Percentiles rank a stretch among this genome's conserved stretches.
Conservation (phyloP, 2,329 filamentous ascomycete species). For the Teratosphaeria pseudoeucalypti region DNA sequence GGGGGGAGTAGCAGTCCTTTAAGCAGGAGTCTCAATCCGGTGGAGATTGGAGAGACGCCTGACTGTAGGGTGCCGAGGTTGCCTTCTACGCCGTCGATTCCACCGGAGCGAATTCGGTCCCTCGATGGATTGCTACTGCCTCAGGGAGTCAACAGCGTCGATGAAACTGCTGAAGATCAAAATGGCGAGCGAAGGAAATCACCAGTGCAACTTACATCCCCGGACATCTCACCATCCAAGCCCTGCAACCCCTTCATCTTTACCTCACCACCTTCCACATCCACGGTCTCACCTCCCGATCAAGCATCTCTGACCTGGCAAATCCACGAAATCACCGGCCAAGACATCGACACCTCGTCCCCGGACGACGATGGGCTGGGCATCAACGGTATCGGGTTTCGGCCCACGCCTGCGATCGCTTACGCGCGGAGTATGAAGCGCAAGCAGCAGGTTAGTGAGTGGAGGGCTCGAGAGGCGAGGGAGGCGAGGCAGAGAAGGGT, state of each 20-base stretch:
- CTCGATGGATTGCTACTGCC: background rate
- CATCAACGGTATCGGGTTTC: conserved; percentile 54
- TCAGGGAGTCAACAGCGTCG: background rate
- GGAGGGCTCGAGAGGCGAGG: conserved; percentile 47
- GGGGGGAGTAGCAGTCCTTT: background rate
- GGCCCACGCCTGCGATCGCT: conserved; percentile 49
- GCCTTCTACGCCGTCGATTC: background rate
- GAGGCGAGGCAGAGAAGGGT: conserved; percentile 49
- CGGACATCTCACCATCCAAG: background rate
- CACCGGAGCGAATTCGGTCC: background rate
- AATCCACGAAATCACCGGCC: conserved; percentile 52
- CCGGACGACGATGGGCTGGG: conserved; percentile 53
- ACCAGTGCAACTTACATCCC: background rate
- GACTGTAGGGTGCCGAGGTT: conserved; percentile 7
- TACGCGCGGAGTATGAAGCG: conserved; percentile 46
- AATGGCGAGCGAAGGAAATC: background rate
- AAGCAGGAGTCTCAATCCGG: background rate
- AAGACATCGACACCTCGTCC: conserved; percentile 41
- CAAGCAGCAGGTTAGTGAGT: conserved; percentile 49
- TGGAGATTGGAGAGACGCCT: conserved; percentile 12
- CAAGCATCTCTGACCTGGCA: conserved; percentile 40
- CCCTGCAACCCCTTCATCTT: background rate
- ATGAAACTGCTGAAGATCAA: background rate
- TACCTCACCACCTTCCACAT: background rate
- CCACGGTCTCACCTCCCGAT: background rate